Percentiles rank a stretch among this genome's conserved stretches.
These are phyloP conservation scores for Alternaria brassicicola DNA, from an alignment of 2,329 filamentous ascomycete species.

Conservation along the genomic window DNA sequence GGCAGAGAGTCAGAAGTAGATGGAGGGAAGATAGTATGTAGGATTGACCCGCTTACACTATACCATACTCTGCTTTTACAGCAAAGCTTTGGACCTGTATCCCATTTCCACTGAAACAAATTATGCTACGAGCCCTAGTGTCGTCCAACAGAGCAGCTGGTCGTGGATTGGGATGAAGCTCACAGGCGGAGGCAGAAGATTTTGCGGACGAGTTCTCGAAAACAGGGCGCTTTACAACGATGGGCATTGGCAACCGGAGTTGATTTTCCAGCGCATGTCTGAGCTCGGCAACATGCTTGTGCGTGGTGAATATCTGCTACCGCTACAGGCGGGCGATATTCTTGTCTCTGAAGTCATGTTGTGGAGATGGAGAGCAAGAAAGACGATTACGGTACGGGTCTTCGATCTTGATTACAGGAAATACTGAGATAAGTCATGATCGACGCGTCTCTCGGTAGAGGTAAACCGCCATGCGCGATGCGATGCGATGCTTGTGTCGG, in stretches of 20 bases:
- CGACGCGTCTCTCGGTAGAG: neutral
- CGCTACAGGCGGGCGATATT: neutral
- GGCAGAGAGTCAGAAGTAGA: slow-evolving; percentile 68
- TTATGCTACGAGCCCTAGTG: neutral
- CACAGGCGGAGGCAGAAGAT: too few relatives aligned
- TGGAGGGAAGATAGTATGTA: slow-evolving; percentile 61
- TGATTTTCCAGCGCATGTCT: too few relatives aligned
- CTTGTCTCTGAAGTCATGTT: neutral
- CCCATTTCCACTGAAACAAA: neutral
- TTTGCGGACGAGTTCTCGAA: too few relatives aligned
- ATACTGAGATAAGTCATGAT: neutral
- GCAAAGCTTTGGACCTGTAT: neutral
- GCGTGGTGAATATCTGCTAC: neutral
- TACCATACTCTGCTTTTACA: neutral
- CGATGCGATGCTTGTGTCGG: neutral
- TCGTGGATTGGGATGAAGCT: neutral
- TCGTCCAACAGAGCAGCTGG: too few relatives aligned
- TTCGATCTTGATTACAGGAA: neutral
- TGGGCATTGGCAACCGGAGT: too few relatives aligned
- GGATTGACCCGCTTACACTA: neutral
- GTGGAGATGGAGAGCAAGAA: neutral
- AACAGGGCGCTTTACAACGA: neutral
- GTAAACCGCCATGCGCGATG: neutral
- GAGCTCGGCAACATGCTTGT: neutral
- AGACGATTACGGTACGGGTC: neutral